Evolutionary conservation across 345 rosid species (phyloP), one percentile per base, ranked within the genome.

Genomic region (Ceriops zippeliana): DNA sequence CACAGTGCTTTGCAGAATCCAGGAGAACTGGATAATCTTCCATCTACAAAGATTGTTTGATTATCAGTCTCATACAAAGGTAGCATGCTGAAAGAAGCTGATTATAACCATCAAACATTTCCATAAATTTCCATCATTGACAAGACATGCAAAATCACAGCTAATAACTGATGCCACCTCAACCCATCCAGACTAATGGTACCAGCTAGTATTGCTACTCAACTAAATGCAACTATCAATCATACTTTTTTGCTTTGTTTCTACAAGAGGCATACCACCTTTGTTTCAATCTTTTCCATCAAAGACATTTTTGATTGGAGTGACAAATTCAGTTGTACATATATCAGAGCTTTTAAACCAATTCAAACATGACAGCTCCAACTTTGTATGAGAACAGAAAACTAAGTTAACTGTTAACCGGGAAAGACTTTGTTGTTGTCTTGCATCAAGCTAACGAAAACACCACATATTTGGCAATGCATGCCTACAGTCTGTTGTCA

Each of bases 11-110:
- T 31, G 74, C 70, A 52, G 86, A 75, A 69, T 66, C 76, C 57
- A 74, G 75, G 64, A 32, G 68, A 66, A 72, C 73, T 19, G 75
- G 78, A 61, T 66, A 68, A 61, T 75, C 81, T 81, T 80, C 85
- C 80, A 77, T 78, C 90, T 86, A 75, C 62, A 73, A 69, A 21
- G 51, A 58, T 35, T 51, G 52, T 47, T 76, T 42, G 38, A 30
- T 22, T 32, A 65, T 65, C 49, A 68, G 42, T 28, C 24, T 30
- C 62, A 47, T 51, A 16, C 19, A 51, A 32, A 67, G 26, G 27
- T 9, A 61, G 38, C 19, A 65, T 61, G 56, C 13, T 38, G 16
- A 52, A 32, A 54, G 30, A 54, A 53, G 24, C 11, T 21, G 57
- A 54, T 9, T n/a, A n/a, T 1, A 34, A 42, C 42, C 6, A 28